Conservation (phyloP, 2,329 filamentous ascomycete genomes). For the Phoma sp. region DNA sequence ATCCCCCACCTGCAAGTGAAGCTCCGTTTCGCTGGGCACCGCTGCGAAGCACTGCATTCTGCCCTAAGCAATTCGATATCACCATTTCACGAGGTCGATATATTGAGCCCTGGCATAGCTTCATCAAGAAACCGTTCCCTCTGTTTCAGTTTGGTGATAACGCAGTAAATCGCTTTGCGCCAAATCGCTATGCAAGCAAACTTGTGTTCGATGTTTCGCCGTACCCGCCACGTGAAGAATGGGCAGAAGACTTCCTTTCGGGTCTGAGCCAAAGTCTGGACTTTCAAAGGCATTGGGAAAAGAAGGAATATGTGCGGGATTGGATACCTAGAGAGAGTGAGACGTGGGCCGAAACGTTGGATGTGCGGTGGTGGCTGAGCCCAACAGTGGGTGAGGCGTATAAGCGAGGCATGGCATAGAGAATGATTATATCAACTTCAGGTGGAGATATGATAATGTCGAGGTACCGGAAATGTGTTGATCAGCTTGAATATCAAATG, state of each 20-base stretch:
- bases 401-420: background rate
- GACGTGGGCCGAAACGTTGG: conserved; percentile 11
- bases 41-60: conserved; percentile 9
- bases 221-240: conserved; percentile 11
- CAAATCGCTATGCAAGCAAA: conserved; percentile 3
- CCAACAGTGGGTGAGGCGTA: background rate
- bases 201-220: conserved; percentile 11
- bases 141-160: background rate
- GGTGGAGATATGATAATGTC: too few species aligned
- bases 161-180: background rate
- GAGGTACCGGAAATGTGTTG: too few species aligned
- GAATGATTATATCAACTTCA: too few species aligned
- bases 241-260: background rate
- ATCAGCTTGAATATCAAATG: too few species aligned
- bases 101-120: conserved; percentile 9
- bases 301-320: conserved; percentile 1
- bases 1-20: conserved; percentile 6
- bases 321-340: background rate
- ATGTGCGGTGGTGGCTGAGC: conserved; percentile 13
- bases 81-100: conserved; percentile 12
- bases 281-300: conserved; percentile 5
- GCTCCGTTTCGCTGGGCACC: conserved; percentile 14
- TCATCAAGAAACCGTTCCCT: conserved; percentile 2
- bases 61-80: conserved; percentile 9
- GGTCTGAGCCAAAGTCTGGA: background rate